Percentiles rank a stretch among this genome's conserved stretches.
Conservation (phyloP, 148 eudicot genomes). For the Drosera capensis region DNA sequence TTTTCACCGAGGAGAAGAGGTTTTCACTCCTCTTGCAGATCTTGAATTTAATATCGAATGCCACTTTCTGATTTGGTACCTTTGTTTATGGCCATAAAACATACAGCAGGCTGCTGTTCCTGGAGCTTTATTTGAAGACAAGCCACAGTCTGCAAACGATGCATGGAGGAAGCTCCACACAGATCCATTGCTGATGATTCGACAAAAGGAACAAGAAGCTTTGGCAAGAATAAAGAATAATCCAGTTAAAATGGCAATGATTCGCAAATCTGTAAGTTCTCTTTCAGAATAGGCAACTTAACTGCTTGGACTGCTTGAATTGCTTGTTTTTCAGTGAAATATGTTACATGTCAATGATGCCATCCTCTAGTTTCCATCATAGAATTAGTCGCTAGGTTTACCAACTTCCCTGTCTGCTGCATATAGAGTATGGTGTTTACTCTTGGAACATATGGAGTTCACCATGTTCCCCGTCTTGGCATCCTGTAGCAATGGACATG, state of each 20-base stretch:
- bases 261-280: slow-evolving; percentile 71
- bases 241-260: slow-evolving; percentile 92
- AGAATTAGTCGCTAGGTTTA: no score
- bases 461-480: no score
- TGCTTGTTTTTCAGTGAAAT: no score
- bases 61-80: not conserved
- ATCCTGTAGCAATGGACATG: no score
- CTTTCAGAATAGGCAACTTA: not conserved
- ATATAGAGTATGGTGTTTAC: no score
- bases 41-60: not conserved
- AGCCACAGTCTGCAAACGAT: slow-evolving; percentile 93
- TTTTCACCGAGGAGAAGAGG: no score
- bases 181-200: slow-evolving; percentile 88
- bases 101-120: slow-evolving; percentile 39
- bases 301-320: no score
- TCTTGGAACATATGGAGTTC: no score
- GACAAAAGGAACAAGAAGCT: slow-evolving; percentile 93
- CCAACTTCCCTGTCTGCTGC: no score
- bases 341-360: no score
- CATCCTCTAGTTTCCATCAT: no score
- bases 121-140: slow-evolving; percentile 94
- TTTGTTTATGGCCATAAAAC: not conserved
- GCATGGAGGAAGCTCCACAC: slow-evolving; percentile 96
- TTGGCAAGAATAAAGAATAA: slow-evolving; percentile 84
- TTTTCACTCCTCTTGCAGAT: no score